Conservation (phyloP, 2,329 filamentous ascomycete genomes). For the Ascochyta koolunga region DNA sequence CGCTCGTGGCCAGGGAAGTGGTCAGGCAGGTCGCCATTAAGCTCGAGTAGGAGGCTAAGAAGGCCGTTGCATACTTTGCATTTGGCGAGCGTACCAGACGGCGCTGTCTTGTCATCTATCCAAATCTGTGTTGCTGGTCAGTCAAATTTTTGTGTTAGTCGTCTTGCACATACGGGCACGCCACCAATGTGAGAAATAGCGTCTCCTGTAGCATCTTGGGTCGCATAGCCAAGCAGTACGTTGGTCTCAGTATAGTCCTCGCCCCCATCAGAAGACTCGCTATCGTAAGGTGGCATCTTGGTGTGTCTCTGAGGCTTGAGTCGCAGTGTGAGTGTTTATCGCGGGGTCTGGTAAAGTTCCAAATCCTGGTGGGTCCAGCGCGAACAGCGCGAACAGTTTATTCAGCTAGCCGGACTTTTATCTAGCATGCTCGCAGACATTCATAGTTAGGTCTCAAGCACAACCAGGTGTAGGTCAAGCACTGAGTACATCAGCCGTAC, state of each 20-base stretch:
- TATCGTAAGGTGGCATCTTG: conserved; percentile 79
- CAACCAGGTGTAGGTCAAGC: too few species aligned
- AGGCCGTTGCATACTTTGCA: conserved; percentile 86
- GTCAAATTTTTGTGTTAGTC: neutral
- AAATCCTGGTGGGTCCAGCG: conserved; percentile 12
- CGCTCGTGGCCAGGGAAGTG: conserved; percentile 86
- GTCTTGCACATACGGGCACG: conserved; percentile 69
- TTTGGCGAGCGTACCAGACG: conserved; percentile 77
- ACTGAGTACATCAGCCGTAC: too few species aligned
- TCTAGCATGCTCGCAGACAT: neutral
- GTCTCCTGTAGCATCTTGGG: conserved; percentile 79
- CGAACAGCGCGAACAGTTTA: neutral
- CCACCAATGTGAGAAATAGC: conserved; percentile 88
- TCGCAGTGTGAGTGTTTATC: conserved; percentile 1
- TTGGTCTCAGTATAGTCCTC: conserved; percentile 79
- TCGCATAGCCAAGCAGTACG: conserved; percentile 88
- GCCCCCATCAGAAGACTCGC: conserved; percentile 76
- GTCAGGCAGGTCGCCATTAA: conserved; percentile 88
- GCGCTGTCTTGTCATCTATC: conserved; percentile 73
- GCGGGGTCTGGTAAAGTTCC: conserved; percentile 2
- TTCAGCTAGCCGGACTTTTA: neutral
- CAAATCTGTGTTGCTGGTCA: conserved; percentile 64
- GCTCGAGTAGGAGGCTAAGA: conserved; percentile 85
- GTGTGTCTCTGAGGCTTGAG: neutral
- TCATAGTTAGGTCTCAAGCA: neutral